Evolutionary conservation across 2,329 filamentous ascomycete genomes (phyloP).

Genomic region (Boeremia exigua): DNA sequence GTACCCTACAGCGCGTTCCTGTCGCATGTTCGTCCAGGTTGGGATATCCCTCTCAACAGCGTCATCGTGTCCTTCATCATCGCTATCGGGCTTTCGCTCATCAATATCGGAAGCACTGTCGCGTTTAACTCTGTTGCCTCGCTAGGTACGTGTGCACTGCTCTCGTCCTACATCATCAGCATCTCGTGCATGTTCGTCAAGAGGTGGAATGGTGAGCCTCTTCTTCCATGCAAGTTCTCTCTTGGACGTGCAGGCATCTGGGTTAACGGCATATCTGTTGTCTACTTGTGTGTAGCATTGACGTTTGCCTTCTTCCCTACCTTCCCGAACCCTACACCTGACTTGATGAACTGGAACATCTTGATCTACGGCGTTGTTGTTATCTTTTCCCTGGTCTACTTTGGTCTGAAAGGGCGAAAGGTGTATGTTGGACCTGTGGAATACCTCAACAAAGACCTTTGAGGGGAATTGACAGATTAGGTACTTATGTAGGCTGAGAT

Average conservation of each 20-base stretch:
- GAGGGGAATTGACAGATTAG: not conserved
- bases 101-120: constrained; percentile 2
- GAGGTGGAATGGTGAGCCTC: constrained; percentile 49
- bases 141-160: constrained; percentile 31
- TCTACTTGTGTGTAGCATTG: constrained; percentile 50
- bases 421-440: constrained; percentile 48
- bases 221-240: constrained; percentile 49
- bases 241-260: constrained; percentile 52
- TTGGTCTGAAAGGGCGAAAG: constrained; percentile 49
- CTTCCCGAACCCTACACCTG: constrained; percentile 33
- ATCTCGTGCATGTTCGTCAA: constrained; percentile 56
- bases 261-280: constrained; percentile 51
- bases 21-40: constrained; percentile 25
- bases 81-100: constrained; percentile 35
- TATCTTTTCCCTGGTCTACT: constrained; percentile 53
- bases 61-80: constrained; percentile 53
- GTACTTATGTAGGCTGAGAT: not conserved
- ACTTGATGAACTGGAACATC: constrained; percentile 58
- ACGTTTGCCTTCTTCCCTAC: constrained; percentile 56
- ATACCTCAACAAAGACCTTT: constrained; percentile 1
- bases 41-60: constrained; percentile 51
- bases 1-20: constrained; percentile 20
- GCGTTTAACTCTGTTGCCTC: constrained; percentile 28
- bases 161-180: constrained; percentile 47
- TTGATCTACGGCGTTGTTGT: constrained; percentile 55